Evolutionary conservation across 768 basidiomycete genomes (phyloP).

Genomic region (Lentinula raphanica): DNA sequence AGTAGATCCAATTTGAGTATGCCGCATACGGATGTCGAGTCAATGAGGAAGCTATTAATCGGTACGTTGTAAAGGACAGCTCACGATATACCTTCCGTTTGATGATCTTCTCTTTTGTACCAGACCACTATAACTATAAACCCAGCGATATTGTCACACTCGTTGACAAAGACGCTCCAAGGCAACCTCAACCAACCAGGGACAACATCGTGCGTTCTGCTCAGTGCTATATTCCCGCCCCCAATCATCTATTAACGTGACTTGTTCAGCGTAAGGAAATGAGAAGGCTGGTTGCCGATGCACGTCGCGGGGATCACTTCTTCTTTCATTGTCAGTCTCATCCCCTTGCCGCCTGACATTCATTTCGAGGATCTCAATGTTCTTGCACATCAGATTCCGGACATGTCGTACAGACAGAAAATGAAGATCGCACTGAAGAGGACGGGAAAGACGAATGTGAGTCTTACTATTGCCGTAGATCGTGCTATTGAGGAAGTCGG

Average conservation of each 20-base stretch:
- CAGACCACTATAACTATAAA: constrained; percentile 35
- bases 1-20: constrained; percentile 20
- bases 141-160: constrained; percentile 37
- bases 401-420: constrained; percentile 41
- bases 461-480: constrained; percentile 5
- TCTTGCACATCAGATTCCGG: constrained; percentile 39
- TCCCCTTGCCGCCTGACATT: background rate
- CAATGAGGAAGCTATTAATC: constrained; percentile 29
- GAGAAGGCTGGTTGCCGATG: constrained; percentile 35
- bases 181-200: constrained; percentile 33
- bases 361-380: constrained; percentile 9
- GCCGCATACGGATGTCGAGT: constrained; percentile 33
- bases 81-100: background rate
- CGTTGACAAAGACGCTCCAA: constrained; percentile 30
- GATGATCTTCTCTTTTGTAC: constrained; percentile 12
- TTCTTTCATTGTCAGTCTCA: constrained; percentile 54
- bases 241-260: background rate
- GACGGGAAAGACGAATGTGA: constrained; percentile 52
- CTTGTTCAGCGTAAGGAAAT: constrained; percentile 35
- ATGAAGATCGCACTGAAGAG: constrained; percentile 37
- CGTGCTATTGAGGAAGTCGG: background rate
- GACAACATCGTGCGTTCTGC: constrained; percentile 37
- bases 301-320: constrained; percentile 42
- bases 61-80: constrained; percentile 20
- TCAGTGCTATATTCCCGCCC: background rate